Evolutionary conservation across 2,329 filamentous ascomycete species (phyloP), one percentile per base, ranked within the genome.

Genomic region (Fusarium bulbicola): DNA sequence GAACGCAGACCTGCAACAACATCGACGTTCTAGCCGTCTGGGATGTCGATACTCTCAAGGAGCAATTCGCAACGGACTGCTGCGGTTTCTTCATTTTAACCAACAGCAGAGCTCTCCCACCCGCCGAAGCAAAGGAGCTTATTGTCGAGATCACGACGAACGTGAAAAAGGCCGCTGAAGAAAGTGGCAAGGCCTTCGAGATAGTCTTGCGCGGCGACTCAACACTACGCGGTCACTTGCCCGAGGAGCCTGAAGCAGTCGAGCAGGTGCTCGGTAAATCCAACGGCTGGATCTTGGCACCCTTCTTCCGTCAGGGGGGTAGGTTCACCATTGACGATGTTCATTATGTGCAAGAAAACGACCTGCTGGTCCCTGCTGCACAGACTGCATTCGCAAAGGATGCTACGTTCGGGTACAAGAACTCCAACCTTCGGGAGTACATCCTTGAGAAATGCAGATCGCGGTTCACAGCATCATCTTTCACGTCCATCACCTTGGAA

Each of bases 1-100:
- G 88, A n/a, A 90, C 88, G 0, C 88, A 90, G 74, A 90, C 88
- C n/a, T 89, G 88, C 77, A 86, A 90, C 77, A 84, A 87, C 71
- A 85, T 90, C 66, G 79, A 82, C 56, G 87, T 90, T 4, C 81
- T 90, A 26, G 88, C 86, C 1, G 85, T 86, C 10, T 90, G 87
- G 87, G 85, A 87, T 64, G 71, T 83, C 11, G 72, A 79, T 2
- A 85, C 84, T 0, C 80, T 90, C 7, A 78, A 24, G 3, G 54
- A 56, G 5, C 36, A 63, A 34, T 34, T 50, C 12, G 21, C 15
- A 14, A 34, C 21, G 0, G 21, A 34, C 0, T 50, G 21, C 15
- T 12, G 12, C 1, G 47, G 47, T 1, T 50, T 50, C 30, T 50
- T 50, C 8, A 50, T 50, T 2, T 0, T 50, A 0, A 50, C 47